Conservation (phyloP, 2,329 filamentous ascomycete genomes). For the Coleophoma crateriformis region DNA sequence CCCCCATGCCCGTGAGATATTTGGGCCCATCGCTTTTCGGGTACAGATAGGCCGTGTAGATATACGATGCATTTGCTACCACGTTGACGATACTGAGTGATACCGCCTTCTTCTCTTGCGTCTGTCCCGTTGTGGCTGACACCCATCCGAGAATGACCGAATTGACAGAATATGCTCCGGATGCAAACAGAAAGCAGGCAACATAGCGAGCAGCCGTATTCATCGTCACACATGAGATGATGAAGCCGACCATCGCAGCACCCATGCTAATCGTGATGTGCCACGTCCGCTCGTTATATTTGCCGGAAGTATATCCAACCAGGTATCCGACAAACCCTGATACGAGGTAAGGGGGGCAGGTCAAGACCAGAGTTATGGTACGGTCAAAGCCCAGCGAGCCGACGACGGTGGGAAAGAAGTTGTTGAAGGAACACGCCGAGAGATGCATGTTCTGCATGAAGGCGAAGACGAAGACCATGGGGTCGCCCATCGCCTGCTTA, state of each 20-base stretch:
- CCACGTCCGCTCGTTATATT: slow-evolving; percentile 24
- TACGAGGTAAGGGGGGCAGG: slow-evolving; percentile 22
- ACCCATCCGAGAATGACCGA: slow-evolving; percentile 22
- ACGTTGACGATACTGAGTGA: slow-evolving; percentile 12
- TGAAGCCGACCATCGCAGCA: slow-evolving; percentile 24
- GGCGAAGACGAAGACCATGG: slow-evolving; percentile 32
- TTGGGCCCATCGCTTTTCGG: slow-evolving; percentile 23
- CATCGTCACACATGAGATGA: slow-evolving; percentile 20
- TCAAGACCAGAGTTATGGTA: slow-evolving; percentile 39
- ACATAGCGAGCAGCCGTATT: slow-evolving; percentile 26
- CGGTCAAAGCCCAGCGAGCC: slow-evolving; percentile 36
- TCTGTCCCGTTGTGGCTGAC: slow-evolving; percentile 12
- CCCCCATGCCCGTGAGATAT: slow-evolving; percentile 26
- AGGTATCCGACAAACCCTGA: slow-evolving; percentile 14
- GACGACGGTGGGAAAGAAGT: slow-evolving; percentile 38
- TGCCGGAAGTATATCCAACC: slow-evolving; percentile 18
- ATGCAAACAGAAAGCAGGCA: slow-evolving; percentile 26
- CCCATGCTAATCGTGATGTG: slow-evolving; percentile 24
- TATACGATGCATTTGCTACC: slow-evolving; percentile 12
- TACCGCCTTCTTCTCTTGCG: slow-evolving; percentile 15
- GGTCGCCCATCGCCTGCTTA: slow-evolving; percentile 25
- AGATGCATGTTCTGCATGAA: slow-evolving; percentile 41
- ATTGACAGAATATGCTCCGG: slow-evolving; percentile 25
- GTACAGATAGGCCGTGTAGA: slow-evolving; percentile 17
- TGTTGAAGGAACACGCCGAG: slow-evolving; percentile 36